phyloP scores from a whole-genome alignment of 176 grass and related monocot species.

The Triticum aestivum region IWGSC_CS_RefSeq_v2.1 NC_057811.1:473265187-473265686 shows the following conservation, averaged over 20 bases:
- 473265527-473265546: constrained; percentile 3
- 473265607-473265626: background rate
- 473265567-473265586: background rate
- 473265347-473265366: background rate
- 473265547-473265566: background rate
- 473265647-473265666: constrained; percentile 30
- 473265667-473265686: constrained; percentile 18
- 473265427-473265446: constrained; percentile 26
- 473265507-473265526: background rate
- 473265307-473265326: no score
- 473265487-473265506: background rate
- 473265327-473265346: background rate
- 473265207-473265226: no score
- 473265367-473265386: constrained; percentile 13
- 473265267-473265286: background rate
- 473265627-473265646: constrained; percentile 10
- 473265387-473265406: constrained; percentile 16
- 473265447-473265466: background rate
- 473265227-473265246: no score
- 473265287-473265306: background rate
- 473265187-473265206: no score
- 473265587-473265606: background rate
- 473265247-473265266: no score
- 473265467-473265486: background rate
- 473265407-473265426: background rate